Conservation (phyloP, 208 protist genomes). For the Crithidia expoeki region DNA sequence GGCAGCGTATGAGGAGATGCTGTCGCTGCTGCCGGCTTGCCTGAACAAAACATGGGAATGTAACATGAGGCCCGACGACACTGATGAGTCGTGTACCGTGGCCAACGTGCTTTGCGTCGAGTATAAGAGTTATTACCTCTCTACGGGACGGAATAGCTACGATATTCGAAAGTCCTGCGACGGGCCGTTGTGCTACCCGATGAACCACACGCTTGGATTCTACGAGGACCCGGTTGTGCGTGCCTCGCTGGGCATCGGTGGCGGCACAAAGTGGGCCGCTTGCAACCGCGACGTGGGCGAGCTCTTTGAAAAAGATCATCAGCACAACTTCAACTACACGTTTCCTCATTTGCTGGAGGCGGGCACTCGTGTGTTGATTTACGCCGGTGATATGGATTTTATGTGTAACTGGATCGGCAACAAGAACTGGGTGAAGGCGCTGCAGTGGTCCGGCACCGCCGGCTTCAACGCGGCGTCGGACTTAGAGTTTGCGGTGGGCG, state of each 20-base stretch:
- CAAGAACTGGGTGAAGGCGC: slow-evolving; percentile 66
- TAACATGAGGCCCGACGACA: slow-evolving; percentile 16
- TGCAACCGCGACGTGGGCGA: slow-evolving; percentile 64
- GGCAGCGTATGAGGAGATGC: slow-evolving; percentile 58
- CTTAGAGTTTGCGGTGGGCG: slow-evolving; percentile 34
- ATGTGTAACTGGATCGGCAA: slow-evolving; percentile 94
- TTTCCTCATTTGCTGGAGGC: slow-evolving; percentile 65
- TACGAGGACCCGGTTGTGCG: neutral
- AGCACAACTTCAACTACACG: slow-evolving; percentile 66
- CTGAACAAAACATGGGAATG: slow-evolving; percentile 21
- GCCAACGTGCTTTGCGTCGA: slow-evolving; percentile 13
- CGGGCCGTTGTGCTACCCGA: slow-evolving; percentile 12
- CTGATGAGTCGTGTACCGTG: slow-evolving; percentile 20
- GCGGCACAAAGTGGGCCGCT: slow-evolving; percentile 1
- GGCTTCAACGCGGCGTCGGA: slow-evolving; percentile 62
- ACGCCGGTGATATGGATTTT: slow-evolving; percentile 92
- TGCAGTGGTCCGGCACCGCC: slow-evolving; percentile 79
- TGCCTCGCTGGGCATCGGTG: neutral
- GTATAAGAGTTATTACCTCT: slow-evolving; percentile 33
- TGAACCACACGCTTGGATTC: slow-evolving; percentile 2
- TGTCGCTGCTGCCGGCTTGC: slow-evolving; percentile 49
- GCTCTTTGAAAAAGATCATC: slow-evolving; percentile 67
- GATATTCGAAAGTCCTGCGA: slow-evolving; percentile 78
- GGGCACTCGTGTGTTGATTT: slow-evolving; percentile 71
- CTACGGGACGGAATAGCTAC: slow-evolving; percentile 46